Percentiles rank a stretch among this genome's conserved stretches.
phyloP scores from a whole-genome alignment of 441 rosid genomes.

The Bruguiera hainesii region DNA sequence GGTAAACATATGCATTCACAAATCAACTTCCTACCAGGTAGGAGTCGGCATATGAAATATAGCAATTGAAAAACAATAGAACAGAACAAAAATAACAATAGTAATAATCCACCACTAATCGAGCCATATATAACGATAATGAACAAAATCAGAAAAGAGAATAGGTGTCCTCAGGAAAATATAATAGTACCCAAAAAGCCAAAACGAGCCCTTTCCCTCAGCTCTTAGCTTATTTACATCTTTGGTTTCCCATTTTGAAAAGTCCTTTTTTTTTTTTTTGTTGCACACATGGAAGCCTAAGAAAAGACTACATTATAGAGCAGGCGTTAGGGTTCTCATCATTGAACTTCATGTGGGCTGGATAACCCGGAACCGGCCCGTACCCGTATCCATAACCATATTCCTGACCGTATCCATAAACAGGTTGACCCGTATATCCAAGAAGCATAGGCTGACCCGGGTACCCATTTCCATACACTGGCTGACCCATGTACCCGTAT shows the following conservation, averaged over 20 bases:
- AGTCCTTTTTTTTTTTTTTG: not conserved
- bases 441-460: conserved; percentile 14
- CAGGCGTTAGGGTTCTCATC: conserved; percentile 77
- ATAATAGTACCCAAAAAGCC: not conserved
- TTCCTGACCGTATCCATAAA: conserved; percentile 15
- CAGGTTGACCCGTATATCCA: conserved; percentile 18
- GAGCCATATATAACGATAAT: too few species aligned
- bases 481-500: conserved; percentile 5
- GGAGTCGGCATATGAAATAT: too few species aligned
- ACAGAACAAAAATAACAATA: too few species aligned
- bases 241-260: not conserved
- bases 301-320: conserved; percentile 32
- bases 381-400: conserved; percentile 23
- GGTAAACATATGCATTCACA: too few species aligned
- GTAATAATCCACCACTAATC: too few species aligned
- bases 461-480: conserved; percentile 13
- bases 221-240: not conserved
- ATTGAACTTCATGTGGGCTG: conserved; percentile 48
- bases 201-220: not conserved
- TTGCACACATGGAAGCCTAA: not conserved
- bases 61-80: too few species aligned
- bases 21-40: too few species aligned
- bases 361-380: conserved; percentile 26
- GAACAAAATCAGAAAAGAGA: too few species aligned
- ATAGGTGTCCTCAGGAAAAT: not conserved